These are phyloP conservation scores for Fistulinella prunicolor DNA, from an alignment of 768 basidiomycete genomes.

Conservation along the genomic window DNA sequence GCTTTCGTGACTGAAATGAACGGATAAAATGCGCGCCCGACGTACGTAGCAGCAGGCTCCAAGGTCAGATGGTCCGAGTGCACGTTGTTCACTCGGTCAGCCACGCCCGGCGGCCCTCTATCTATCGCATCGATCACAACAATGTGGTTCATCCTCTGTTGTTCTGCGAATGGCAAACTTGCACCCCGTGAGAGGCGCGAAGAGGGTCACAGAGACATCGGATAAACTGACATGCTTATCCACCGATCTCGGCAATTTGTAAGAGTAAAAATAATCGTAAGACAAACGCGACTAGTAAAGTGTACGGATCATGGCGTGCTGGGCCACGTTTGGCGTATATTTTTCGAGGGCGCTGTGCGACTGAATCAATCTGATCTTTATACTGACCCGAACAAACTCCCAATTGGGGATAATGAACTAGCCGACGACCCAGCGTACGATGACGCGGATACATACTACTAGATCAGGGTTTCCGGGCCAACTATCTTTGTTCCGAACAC, in stretches of 20 bases:
- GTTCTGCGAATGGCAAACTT: conserved; percentile 3
- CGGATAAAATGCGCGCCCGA: background rate
- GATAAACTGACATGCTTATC: conserved; percentile 5
- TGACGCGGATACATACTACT: conserved; percentile 11
- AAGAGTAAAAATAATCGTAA: background rate
- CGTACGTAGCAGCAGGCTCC: background rate
- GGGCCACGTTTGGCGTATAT: background rate
- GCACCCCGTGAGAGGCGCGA: conserved; percentile 11
- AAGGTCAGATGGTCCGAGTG: conserved; percentile 2
- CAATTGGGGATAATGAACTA: conserved; percentile 7
- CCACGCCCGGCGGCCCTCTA: conserved; percentile 10
- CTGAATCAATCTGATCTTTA: background rate
- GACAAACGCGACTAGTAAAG: background rate
- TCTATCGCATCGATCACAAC: conserved; percentile 8
- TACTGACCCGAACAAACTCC: conserved; percentile 7
- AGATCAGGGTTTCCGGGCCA: conserved; percentile 21
- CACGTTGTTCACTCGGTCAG: conserved; percentile 10
- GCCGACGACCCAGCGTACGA: conserved; percentile 22
- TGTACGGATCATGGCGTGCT: conserved; percentile 9
- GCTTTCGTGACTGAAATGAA: background rate
- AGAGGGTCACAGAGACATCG: background rate
- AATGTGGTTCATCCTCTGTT: conserved; percentile 1
- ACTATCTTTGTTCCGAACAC: conserved; percentile 26
- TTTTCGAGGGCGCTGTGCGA: conserved; percentile 1
- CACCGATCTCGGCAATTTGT: conserved; percentile 12